A percentile compares a stretch with the other conserved stretches of the same genome.
Evolutionary conservation across 202 grass and related monocot genomes (phyloP).

Genomic region (Setaria viridis): DNA sequence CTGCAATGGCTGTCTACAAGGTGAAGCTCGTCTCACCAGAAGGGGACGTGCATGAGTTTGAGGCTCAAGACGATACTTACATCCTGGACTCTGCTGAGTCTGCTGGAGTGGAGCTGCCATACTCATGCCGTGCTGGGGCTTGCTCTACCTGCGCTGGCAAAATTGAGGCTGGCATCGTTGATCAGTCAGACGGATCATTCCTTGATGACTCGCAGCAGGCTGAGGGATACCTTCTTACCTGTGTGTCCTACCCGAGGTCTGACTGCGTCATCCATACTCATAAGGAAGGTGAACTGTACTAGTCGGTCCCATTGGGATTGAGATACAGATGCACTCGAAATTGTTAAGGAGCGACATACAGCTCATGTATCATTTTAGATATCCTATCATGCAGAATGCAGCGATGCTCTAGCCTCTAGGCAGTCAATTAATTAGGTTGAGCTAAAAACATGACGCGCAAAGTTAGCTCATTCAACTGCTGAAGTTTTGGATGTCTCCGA

Average conservation of each 20-base stretch:
- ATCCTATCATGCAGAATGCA: neutral
- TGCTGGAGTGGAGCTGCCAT: slow-evolving; percentile 76
- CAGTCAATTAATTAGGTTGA: neutral
- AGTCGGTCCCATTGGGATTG: neutral
- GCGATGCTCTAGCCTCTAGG: neutral
- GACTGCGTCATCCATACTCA: slow-evolving; percentile 92
- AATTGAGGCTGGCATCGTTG: slow-evolving; percentile 56
- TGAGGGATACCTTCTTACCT: slow-evolving; percentile 80
- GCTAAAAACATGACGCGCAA: neutral
- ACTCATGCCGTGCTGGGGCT: slow-evolving; percentile 80
- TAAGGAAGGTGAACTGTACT: slow-evolving; percentile 88
- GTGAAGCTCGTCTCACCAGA: slow-evolving; percentile 71
- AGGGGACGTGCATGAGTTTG: slow-evolving; percentile 66
- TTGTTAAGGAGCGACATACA: neutral
- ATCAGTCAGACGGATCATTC: slow-evolving; percentile 92
- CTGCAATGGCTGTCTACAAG: slow-evolving; percentile 78
- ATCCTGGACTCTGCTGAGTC: slow-evolving; percentile 78
- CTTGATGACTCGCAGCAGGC: slow-evolving; percentile 73
- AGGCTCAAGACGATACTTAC: slow-evolving; percentile 78
- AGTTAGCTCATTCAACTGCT: neutral
- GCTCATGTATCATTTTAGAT: neutral
- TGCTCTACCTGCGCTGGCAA: slow-evolving; percentile 83
- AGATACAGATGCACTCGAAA: neutral
- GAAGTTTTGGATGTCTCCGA: neutral
- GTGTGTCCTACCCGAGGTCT: slow-evolving; percentile 73